Conservation (phyloP, 2,329 filamentous ascomycete species). For the Magnaporthiopsis incrustans region DNA sequence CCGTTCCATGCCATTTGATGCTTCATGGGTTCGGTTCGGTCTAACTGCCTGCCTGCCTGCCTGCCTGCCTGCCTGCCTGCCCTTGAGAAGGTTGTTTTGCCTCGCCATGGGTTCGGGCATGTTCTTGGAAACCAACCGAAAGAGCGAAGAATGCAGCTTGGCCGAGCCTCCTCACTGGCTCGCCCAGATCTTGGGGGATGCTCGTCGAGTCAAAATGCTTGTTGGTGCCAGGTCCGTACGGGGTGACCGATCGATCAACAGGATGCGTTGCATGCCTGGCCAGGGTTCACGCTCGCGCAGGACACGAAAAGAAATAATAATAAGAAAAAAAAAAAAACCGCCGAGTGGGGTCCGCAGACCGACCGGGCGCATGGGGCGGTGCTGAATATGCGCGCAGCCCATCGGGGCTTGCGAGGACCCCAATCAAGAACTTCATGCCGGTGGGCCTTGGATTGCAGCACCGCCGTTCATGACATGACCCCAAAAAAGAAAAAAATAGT, state of each 20-base stretch:
- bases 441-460: neutral
- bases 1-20: neutral
- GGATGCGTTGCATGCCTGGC: neutral
- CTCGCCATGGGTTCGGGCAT: neutral
- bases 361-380: neutral
- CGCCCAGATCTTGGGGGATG: neutral
- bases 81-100: neutral
- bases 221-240: neutral
- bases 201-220: neutral
- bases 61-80: no score
- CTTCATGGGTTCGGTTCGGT: neutral
- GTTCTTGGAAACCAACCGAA: neutral
- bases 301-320: neutral
- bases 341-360: neutral
- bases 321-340: neutral
- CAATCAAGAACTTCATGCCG: neutral
- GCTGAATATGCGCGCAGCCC: neutral
- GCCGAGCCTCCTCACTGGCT: neutral
- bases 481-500: no score
- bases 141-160: neutral
- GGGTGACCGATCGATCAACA: neutral
- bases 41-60: no score
- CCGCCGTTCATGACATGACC: no score
- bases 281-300: neutral
- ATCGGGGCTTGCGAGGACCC: neutral